A percentile compares a stretch with the other conserved stretches of the same genome.
phyloP scores from a whole-genome alignment of 2,329 filamentous ascomycete genomes.

The Pezicula carpinea region DNA sequence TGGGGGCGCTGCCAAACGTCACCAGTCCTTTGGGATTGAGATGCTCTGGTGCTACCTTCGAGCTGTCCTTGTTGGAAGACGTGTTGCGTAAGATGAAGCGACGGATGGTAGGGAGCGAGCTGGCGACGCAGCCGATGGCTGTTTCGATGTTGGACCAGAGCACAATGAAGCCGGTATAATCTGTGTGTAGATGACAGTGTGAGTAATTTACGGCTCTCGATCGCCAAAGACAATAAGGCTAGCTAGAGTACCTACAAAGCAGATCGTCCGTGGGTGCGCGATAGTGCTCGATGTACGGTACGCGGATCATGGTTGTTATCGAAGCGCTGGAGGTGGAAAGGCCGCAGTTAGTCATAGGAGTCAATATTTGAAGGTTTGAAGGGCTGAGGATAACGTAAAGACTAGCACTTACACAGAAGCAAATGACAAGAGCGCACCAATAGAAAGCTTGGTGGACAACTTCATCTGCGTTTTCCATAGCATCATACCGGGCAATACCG shows the following conservation, averaged over 20 bases:
- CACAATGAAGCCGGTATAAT: neutral
- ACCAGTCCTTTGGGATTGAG: neutral
- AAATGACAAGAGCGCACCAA: slow-evolving; percentile 22
- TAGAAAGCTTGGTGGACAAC: slow-evolving; percentile 15
- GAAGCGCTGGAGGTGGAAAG: neutral
- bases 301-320: neutral
- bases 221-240: no score
- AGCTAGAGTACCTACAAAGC: neutral
- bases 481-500: slow-evolving; percentile 28
- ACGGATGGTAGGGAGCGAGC: neutral
- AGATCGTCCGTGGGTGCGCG: neutral
- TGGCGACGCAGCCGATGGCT: slow-evolving; percentile 3
- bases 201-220: neutral
- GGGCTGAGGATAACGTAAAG: no score
- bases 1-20: slow-evolving; percentile 3
- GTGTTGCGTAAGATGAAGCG: neutral
- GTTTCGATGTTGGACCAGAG: slow-evolving; percentile 4
- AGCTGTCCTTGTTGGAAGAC: neutral
- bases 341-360: neutral
- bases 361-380: neutral
- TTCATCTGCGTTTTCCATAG: slow-evolving; percentile 31
- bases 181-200: neutral
- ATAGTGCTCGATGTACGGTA: neutral
- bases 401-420: slow-evolving; percentile 20
- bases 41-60: neutral